Conservation (phyloP, 345 rosid genomes). For the Pugionium cornutum region DNA sequence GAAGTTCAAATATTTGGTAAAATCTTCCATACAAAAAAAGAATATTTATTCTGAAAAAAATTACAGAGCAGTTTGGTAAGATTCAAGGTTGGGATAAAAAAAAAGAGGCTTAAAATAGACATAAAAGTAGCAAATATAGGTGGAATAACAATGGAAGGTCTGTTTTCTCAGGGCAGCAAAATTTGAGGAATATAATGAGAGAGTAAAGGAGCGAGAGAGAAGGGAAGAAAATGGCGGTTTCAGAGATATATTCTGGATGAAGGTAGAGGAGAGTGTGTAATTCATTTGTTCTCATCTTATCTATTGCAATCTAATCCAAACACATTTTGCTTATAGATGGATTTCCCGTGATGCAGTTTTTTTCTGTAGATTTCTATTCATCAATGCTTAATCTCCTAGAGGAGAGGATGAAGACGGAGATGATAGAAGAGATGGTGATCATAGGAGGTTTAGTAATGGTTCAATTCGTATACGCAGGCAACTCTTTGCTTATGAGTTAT, state of each 20-base stretch:
- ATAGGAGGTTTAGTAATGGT: slow-evolving; percentile 62
- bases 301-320: slow-evolving; percentile 15
- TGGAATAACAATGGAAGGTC: slow-evolving; percentile 32
- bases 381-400: slow-evolving; percentile 22
- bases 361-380: slow-evolving; percentile 10
- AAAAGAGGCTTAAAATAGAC: slow-evolving; percentile 34
- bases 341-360: slow-evolving; percentile 24
- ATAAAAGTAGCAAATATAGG: slow-evolving; percentile 35
- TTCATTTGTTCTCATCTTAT: background rate
- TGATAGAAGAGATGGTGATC: slow-evolving; percentile 56
- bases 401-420: slow-evolving; percentile 39
- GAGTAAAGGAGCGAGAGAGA: slow-evolving; percentile 13
- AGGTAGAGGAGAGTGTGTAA: slow-evolving; percentile 17
- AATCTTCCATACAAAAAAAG: background rate
- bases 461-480: slow-evolving; percentile 71
- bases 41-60: slow-evolving; percentile 10
- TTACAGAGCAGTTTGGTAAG: background rate
- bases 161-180: slow-evolving; percentile 18
- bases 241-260: slow-evolving; percentile 30
- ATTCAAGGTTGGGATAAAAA: slow-evolving; percentile 31
- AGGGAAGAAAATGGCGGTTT: slow-evolving; percentile 25
- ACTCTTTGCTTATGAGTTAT: slow-evolving; percentile 62
- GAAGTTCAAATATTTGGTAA: background rate
- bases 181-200: slow-evolving; percentile 27
- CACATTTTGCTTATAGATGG: slow-evolving; percentile 8